A percentile compares a stretch with the other conserved stretches of the same genome.
phyloP scores from a whole-genome alignment of 352 stramenopile genomes.

The Blastocystis sp. region DNA sequence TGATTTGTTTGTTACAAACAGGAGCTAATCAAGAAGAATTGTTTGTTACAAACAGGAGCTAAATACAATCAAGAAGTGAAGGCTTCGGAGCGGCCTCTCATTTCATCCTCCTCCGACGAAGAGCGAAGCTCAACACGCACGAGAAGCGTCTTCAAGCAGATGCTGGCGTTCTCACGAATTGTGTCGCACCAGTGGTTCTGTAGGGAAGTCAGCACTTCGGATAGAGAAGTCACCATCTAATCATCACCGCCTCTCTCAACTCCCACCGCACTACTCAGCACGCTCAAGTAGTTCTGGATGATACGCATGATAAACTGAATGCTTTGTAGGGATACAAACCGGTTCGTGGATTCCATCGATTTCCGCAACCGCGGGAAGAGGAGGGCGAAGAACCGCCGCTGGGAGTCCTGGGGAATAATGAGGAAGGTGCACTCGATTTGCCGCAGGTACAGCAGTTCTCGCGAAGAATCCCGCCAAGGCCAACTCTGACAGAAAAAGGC shows the following conservation, averaged over 20 bases:
- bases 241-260: not conserved
- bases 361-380: slow-evolving; percentile 10
- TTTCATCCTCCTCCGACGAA: slow-evolving; percentile 38
- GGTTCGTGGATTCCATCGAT: slow-evolving; percentile 29
- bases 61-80: slow-evolving; percentile 45
- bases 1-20: slow-evolving; percentile 38
- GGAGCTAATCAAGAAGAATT: slow-evolving; percentile 1
- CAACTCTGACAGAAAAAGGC: slow-evolving; percentile 26
- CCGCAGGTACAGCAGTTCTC: slow-evolving; percentile 48
- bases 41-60: slow-evolving; percentile 32
- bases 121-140: slow-evolving; percentile 31
- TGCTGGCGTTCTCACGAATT: slow-evolving; percentile 18
- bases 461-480: slow-evolving; percentile 62
- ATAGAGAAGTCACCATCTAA: slow-evolving; percentile 46
- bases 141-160: slow-evolving; percentile 44
- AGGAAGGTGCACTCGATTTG: slow-evolving; percentile 62
- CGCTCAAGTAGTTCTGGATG: slow-evolving; percentile 21
- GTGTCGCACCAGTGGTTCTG: slow-evolving; percentile 53
- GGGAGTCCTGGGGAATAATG: slow-evolving; percentile 31
- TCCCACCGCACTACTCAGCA: slow-evolving; percentile 27
- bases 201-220: not conserved
- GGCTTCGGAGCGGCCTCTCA: slow-evolving; percentile 57
- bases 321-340: slow-evolving; percentile 50
- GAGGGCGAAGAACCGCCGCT: slow-evolving; percentile 17
- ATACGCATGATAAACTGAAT: slow-evolving; percentile 51